phyloP scores from a whole-genome alignment of 345 rosid species.

The Boechera divaricarpa region DNA sequence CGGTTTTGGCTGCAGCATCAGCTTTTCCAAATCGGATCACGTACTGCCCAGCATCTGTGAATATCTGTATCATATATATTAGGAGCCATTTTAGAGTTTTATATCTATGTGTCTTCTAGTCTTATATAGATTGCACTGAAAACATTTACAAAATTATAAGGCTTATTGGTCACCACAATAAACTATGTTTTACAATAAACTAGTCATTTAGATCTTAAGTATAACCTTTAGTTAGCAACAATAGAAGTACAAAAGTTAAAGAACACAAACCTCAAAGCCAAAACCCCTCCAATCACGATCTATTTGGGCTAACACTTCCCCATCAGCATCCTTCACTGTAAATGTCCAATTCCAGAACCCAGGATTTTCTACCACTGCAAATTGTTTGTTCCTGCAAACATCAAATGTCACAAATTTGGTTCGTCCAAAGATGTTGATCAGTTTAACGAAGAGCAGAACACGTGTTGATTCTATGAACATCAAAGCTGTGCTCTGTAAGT shows the following conservation, averaged over 20 bases:
- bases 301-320: conserved; percentile 77
- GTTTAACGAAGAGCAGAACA: conserved; percentile 1
- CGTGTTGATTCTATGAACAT: conserved; percentile 12
- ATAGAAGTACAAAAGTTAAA: neutral
- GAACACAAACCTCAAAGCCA: conserved; percentile 79
- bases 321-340: conserved; percentile 81
- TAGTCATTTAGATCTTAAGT: neutral
- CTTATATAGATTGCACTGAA: conserved; percentile 4
- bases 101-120: conserved; percentile 10
- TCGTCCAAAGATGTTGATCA: conserved; percentile 3
- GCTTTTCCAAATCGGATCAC: conserved; percentile 86
- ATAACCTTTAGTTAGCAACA: neutral
- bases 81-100: conserved; percentile 14
- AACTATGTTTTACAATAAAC: neutral
- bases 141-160: neutral
- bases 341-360: conserved; percentile 99
- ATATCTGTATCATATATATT: conserved; percentile 55
- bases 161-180: conserved; percentile 9
- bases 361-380: conserved; percentile 92
- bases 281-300: conserved; percentile 99
- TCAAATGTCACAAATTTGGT: conserved; percentile 11
- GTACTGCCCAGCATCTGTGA: conserved; percentile 99
- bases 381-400: conserved; percentile 72
- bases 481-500: neutral
- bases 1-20: conserved; percentile 65